Evolutionary conservation across 164 flowering plant species (phyloP), one percentile per base, ranked within the genome.

Genomic region (Vitis labrusca): DNA sequence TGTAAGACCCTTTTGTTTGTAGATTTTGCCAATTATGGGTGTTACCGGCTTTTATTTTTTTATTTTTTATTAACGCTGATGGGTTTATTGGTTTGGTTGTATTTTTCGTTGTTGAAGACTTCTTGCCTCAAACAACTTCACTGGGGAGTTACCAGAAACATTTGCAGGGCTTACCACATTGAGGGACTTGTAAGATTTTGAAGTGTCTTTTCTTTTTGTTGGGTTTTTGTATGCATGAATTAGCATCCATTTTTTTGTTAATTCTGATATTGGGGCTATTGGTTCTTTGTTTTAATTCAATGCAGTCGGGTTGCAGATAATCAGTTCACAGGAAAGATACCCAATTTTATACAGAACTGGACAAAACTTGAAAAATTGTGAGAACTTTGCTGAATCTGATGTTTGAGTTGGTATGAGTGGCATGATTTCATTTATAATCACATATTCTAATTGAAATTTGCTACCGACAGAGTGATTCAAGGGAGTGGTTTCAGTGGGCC

Each of bases 301-400:
- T 70, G 82, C 80, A 88, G 92, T 65, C 74, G 87, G 54, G 64
- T 83, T 16, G 49, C 71, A 17, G 88, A 78, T 68, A 88, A 79
- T 63, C 60, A 73, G 47, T 82, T 88, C 56, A 57, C 77, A 1
- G 92, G 92, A 64, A 70, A 63, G 65, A 79, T 88, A 60, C 92
- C 92, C 3, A 50, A 74, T 44, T 85, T 82, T 61, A 83, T 87
- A 27, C 72, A 77, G 74, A 82, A 82, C 52, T 80, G 79, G 87
- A 76, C 71, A 59, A 63, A 72, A 1, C 78, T 82, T 54, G 32
- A 11, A 1, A 82, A n/a, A 73, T 3, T 84, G 87, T 84, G 56
- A 82, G 74, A 13, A n/a, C 29, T 71, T 61, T 48, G 51, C 16
- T 10, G n/a, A 44, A 61, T 16, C 49, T 11, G 57, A 32, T 63